These are phyloP conservation scores for Candida alai DNA, from an alignment of 805 yeast species.

Conservation along the genomic window DNA sequence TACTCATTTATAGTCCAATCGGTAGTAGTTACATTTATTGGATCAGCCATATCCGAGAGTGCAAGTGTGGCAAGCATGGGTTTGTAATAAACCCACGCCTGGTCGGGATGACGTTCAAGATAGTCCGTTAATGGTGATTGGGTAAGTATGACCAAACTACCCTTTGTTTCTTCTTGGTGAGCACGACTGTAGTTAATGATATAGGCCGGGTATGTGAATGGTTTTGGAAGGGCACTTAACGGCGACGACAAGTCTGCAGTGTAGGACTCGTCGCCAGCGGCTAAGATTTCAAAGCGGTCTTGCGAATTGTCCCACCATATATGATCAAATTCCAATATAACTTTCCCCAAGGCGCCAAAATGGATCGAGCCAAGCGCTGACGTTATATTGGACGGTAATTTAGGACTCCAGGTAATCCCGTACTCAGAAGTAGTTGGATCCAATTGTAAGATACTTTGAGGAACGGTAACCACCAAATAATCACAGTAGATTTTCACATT, in stretches of 20 bases:
- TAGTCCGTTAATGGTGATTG: conserved; percentile 72
- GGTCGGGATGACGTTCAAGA: conserved; percentile 45
- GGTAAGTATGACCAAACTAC: conserved; percentile 57
- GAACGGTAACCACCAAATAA: conserved; percentile 69
- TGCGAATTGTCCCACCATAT: conserved; percentile 42
- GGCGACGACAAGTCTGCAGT: conserved; percentile 5
- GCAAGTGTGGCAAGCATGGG: conserved; percentile 44
- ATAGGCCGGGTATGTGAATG: conserved; percentile 58
- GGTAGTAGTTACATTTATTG: conserved; percentile 42
- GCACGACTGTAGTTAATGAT: conserved; percentile 57
- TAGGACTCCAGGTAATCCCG: conserved; percentile 38
- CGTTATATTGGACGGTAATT: conserved; percentile 16
- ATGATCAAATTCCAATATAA: conserved; percentile 36
- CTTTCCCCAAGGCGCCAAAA: conserved; percentile 41
- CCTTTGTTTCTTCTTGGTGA: conserved; percentile 23
- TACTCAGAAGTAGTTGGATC: conserved; percentile 33
- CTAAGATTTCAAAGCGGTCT: conserved; percentile 36
- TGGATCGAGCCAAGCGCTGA: conserved; percentile 24
- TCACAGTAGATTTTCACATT: conserved; percentile 40
- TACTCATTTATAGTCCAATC: conserved; percentile 81
- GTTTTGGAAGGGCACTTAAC: conserved; percentile 26
- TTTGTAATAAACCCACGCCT: conserved; percentile 55
- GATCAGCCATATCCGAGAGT: conserved; percentile 13
- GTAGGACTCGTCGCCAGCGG: conserved; percentile 10
- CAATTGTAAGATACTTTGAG: conserved; percentile 63